Conservation (phyloP, 768 basidiomycete genomes). For the Hortiboletus flavorubellus region DNA sequence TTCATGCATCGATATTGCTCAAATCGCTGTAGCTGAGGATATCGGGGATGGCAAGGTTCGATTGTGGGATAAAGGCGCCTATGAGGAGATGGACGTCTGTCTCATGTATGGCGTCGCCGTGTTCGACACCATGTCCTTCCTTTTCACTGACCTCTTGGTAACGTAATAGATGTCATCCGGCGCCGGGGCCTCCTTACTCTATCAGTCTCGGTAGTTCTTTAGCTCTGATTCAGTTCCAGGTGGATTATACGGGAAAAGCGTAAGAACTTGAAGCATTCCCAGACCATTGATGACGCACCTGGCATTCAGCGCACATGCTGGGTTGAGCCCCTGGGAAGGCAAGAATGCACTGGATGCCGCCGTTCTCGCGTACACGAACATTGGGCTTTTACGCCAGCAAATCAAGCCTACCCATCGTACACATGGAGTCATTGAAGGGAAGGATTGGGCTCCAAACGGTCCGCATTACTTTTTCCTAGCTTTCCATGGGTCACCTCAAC, state of each 20-base stretch:
- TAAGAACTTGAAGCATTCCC: slow-evolving; percentile 27
- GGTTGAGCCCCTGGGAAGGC: slow-evolving; percentile 82
- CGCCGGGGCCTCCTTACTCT: slow-evolving; percentile 68
- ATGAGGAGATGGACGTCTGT: slow-evolving; percentile 73
- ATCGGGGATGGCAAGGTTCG: slow-evolving; percentile 69
- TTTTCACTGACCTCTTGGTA: background rate
- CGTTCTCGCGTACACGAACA: slow-evolving; percentile 78
- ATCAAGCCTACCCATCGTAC: slow-evolving; percentile 72
- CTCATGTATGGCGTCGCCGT: slow-evolving; percentile 50
- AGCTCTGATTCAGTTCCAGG: slow-evolving; percentile 55
- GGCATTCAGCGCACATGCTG: slow-evolving; percentile 65
- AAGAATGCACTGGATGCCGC: slow-evolving; percentile 83
- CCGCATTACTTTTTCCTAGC: slow-evolving; percentile 16
- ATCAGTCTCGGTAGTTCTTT: slow-evolving; percentile 63
- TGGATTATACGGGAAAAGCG: slow-evolving; percentile 76
- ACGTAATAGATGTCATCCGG: slow-evolving; percentile 69
- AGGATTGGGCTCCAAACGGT: slow-evolving; percentile 75
- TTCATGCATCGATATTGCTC: background rate
- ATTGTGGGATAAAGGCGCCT: slow-evolving; percentile 68
- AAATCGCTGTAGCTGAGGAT: slow-evolving; percentile 59
- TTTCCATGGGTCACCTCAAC: background rate
- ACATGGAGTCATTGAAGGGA: slow-evolving; percentile 76
- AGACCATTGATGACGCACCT: background rate
- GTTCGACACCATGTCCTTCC: background rate
- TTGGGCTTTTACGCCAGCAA: slow-evolving; percentile 80